Evolutionary conservation across 2,329 filamentous ascomycete genomes (phyloP).

Genomic region (Penicillium decumbens): DNA sequence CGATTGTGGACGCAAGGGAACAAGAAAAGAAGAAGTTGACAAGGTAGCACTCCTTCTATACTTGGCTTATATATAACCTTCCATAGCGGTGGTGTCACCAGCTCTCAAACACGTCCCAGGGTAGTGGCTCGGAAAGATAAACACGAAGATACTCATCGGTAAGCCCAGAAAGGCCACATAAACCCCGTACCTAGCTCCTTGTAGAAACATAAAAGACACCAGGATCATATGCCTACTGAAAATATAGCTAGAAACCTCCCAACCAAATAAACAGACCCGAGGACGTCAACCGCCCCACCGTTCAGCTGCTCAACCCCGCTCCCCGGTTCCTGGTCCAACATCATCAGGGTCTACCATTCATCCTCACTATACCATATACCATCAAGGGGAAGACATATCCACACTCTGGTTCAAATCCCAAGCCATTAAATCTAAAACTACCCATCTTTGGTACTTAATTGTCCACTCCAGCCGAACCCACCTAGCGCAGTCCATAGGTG

Average conservation of each 20-base stretch:
- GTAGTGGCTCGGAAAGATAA: not conserved
- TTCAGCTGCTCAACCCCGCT: conserved; percentile 10
- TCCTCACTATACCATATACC: not conserved
- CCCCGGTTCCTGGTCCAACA: conserved; percentile 12
- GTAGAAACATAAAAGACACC: not conserved
- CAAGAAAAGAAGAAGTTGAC: not conserved
- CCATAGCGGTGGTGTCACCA: not conserved
- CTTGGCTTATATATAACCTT: not conserved
- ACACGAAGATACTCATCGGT: not conserved
- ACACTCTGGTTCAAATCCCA: too few species aligned
- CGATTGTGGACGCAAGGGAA: not conserved
- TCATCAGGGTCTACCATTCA: not conserved
- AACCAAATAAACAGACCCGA: not conserved
- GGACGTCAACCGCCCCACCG: conserved; percentile 8
- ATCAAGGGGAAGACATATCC: not conserved
- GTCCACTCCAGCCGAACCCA: conserved; percentile 1
- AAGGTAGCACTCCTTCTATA: not conserved
- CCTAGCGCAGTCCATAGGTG: not conserved
- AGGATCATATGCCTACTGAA: not conserved
- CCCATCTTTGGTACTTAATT: not conserved
- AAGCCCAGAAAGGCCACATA: not conserved
- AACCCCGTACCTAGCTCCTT: not conserved
- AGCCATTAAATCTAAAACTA: too few species aligned
- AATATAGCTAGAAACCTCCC: not conserved
- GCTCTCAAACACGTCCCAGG: not conserved